These are phyloP conservation scores for Citrus reticulata DNA, from an alignment of 345 rosid genomes.

Conservation along the genomic window DNA sequence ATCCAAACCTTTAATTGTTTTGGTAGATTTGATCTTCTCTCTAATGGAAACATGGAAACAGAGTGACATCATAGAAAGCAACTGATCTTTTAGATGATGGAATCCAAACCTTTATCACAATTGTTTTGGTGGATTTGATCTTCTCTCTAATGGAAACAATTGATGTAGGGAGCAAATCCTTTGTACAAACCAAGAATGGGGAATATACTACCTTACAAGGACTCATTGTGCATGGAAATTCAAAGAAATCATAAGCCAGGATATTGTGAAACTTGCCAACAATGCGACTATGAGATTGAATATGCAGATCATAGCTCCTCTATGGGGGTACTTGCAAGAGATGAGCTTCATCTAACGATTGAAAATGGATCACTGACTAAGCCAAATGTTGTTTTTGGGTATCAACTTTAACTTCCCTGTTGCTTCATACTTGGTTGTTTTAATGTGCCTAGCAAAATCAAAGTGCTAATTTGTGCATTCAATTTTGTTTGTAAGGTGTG, in stretches of 20 bases:
- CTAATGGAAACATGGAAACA: constrained; percentile 8
- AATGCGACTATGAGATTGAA: constrained; percentile 93
- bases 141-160: constrained; percentile 16
- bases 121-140: background rate
- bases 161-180: constrained; percentile 80
- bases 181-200: constrained; percentile 66
- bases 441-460: background rate
- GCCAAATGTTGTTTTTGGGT: constrained; percentile 73
- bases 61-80: background rate
- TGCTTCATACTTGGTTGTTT: background rate
- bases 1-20: constrained; percentile 1
- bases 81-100: background rate
- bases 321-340: constrained; percentile 83
- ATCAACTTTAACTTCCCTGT: constrained; percentile 10
- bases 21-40: background rate
- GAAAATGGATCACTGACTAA: constrained; percentile 65
- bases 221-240: constrained; percentile 60
- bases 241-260: constrained; percentile 47
- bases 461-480: constrained; percentile 11
- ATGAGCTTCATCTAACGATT: constrained; percentile 58
- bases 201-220: constrained; percentile 50
- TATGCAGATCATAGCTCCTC: constrained; percentile 96
- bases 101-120: background rate
- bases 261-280: constrained; percentile 56
- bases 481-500: constrained; percentile 57